Evolutionary conservation across 345 rosid genomes (phyloP).

Genomic region (Acer saccharum): DNA sequence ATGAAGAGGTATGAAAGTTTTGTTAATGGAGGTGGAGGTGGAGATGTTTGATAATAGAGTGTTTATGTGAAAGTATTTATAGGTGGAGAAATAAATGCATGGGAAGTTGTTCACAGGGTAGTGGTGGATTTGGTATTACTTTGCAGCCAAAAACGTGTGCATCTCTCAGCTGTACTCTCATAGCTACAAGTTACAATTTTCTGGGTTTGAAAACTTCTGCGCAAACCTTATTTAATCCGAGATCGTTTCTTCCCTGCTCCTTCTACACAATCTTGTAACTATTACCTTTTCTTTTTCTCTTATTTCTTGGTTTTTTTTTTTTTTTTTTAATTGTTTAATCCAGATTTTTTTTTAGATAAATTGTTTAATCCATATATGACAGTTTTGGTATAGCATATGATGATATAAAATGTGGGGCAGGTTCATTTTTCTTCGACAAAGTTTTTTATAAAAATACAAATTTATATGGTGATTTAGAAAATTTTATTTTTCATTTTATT

Average conservation of each 20-base stretch:
- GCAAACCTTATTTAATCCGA: neutral
- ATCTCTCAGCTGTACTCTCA: conserved; percentile 12
- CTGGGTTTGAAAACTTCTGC: conserved; percentile 3
- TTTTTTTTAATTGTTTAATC: neutral
- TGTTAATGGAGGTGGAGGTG: too few species aligned
- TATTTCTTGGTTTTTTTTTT: too few species aligned
- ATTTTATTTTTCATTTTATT: too few species aligned
- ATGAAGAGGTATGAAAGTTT: too few species aligned
- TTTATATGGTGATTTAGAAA: too few species aligned
- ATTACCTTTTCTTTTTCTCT: neutral
- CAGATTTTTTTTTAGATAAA: too few species aligned
- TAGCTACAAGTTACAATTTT: neutral
- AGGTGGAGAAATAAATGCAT: neutral
- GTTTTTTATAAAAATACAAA: neutral
- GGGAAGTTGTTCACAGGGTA: neutral
- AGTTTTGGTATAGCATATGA: neutral
- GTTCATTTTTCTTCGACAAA: neutral
- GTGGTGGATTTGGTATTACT: conserved; percentile 18
- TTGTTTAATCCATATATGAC: too few species aligned
- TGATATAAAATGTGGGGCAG: neutral
- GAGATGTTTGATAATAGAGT: neutral
- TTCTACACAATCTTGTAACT: neutral
- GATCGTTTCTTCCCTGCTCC: neutral
- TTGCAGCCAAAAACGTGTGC: conserved; percentile 13
- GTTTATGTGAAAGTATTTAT: neutral